Conservation (phyloP, 345 rosid genomes). For the Sonneratia caseolaris region DNA sequence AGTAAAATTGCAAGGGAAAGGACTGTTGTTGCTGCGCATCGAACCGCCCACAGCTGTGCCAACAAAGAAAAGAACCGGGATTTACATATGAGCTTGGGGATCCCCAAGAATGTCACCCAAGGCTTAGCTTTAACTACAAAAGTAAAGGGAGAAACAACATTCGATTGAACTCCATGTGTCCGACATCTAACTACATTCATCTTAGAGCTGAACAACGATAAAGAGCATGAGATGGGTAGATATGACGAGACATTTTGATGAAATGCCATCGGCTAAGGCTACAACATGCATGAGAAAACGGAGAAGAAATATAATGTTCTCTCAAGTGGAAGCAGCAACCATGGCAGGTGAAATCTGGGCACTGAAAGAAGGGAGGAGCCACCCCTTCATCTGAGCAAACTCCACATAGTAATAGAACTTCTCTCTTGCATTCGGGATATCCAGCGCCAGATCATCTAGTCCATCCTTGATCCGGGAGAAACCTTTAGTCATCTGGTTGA, state of each 20-base stretch:
- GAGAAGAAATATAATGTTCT: conserved; percentile 12
- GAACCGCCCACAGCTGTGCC: conserved; percentile 14
- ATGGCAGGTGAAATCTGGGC: conserved; percentile 9
- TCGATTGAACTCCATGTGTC: conserved; percentile 27
- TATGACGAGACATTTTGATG: neutral
- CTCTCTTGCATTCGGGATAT: conserved; percentile 85
- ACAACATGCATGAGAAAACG: conserved; percentile 25
- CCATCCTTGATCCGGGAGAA: conserved; percentile 78
- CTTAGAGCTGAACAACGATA: conserved; percentile 1
- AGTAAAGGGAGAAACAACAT: conserved; percentile 6
- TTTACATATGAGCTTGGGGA: conserved; percentile 37
- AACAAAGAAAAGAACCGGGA: conserved; percentile 16
- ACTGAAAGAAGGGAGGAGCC: conserved; percentile 47
- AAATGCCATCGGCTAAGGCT: conserved; percentile 4
- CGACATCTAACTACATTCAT: conserved; percentile 25
- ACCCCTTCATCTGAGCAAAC: conserved; percentile 65
- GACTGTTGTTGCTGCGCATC: neutral
- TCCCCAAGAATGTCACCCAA: neutral
- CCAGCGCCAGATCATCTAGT: conserved; percentile 90
- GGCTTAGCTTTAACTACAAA: neutral
- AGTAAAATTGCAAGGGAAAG: neutral
- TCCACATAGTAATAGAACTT: conserved; percentile 60
- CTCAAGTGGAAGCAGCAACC: conserved; percentile 31
- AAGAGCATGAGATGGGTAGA: conserved; percentile 11
- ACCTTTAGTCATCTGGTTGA: conserved; percentile 88